Conservation (phyloP, 192 early-diverging fungal genomes). For the Mortierella antarctica region DNA sequence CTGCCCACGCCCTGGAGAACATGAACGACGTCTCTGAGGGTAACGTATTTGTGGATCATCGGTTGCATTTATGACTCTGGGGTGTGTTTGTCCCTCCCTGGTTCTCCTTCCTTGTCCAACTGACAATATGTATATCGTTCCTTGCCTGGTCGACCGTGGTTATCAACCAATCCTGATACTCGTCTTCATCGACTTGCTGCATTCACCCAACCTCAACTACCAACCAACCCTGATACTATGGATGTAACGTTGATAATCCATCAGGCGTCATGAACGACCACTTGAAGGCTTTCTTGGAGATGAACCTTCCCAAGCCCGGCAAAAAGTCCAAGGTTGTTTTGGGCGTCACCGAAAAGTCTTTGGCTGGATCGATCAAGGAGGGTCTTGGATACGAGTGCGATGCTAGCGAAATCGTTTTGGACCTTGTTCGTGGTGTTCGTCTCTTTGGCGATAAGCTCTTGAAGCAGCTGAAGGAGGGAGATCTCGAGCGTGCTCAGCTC, state of each 20-base stretch:
- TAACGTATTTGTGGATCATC: conserved; percentile 25
- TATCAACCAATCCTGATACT: background rate
- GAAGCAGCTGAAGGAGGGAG: conserved; percentile 89
- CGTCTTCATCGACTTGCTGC: background rate
- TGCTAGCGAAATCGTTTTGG: conserved; percentile 84
- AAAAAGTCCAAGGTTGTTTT: conserved; percentile 82
- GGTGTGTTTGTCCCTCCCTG: too few relatives aligned
- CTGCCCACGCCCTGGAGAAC: conserved; percentile 98
- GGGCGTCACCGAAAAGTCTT: conserved; percentile 89
- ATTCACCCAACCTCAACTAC: background rate
- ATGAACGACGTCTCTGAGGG: conserved; percentile 99
- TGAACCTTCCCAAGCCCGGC: conserved; percentile 87
- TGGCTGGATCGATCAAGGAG: conserved; percentile 79
- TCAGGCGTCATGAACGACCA: conserved; percentile 86
- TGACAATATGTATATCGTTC: background rate
- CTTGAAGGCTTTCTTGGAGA: conserved; percentile 94
- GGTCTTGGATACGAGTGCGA: conserved; percentile 82
- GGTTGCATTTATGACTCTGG: background rate
- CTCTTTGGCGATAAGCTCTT: conserved; percentile 91
- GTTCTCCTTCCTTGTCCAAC: background rate
- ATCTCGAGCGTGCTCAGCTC: conserved; percentile 93
- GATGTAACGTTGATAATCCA: background rate
- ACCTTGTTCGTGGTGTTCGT: conserved; percentile 95
- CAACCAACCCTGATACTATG: background rate
- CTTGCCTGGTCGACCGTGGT: background rate